A percentile compares a stretch with the other conserved stretches of the same genome.
phyloP scores from a whole-genome alignment of 176 grass and related monocot genomes.

The Aechmea fasciata region DNA sequence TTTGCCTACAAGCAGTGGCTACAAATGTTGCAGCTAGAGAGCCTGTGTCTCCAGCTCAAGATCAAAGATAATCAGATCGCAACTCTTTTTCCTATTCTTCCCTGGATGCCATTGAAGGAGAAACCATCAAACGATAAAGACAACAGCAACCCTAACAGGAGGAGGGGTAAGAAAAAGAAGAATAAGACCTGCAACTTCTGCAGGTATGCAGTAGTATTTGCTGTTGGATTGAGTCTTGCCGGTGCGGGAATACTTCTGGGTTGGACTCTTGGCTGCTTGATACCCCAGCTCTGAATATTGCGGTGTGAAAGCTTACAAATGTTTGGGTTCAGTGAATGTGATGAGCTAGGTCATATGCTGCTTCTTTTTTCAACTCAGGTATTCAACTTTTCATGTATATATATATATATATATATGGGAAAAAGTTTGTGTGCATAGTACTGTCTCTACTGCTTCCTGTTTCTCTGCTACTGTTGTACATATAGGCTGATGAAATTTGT shows the following conservation, averaged over 20 bases:
- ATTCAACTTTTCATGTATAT: too few relatives aligned
- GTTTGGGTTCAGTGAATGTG: too few relatives aligned
- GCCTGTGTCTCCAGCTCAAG: slow-evolving; percentile 76
- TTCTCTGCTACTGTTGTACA: too few relatives aligned
- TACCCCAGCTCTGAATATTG: slow-evolving; percentile 20
- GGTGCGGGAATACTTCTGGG: slow-evolving; percentile 80
- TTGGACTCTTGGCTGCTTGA: slow-evolving; percentile 75
- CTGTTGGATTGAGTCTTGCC: slow-evolving; percentile 60
- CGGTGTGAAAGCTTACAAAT: too few relatives aligned
- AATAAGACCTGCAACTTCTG: slow-evolving; percentile 21
- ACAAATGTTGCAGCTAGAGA: slow-evolving; percentile 79
- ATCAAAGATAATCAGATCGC: slow-evolving; percentile 50
- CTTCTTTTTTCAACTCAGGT: not conserved
- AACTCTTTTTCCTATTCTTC: slow-evolving; percentile 47
- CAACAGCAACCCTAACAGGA: slow-evolving; percentile 18
- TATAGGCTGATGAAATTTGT: too few relatives aligned
- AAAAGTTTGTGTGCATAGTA: too few relatives aligned
- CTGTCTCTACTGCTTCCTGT: too few relatives aligned
- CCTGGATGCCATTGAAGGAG: slow-evolving; percentile 39
- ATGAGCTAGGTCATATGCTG: too few relatives aligned
- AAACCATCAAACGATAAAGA: slow-evolving; percentile 20
- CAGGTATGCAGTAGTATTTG: slow-evolving; percentile 40
- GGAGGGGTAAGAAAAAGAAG: slow-evolving; percentile 36
- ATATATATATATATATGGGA: too few relatives aligned
- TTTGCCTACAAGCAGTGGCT: slow-evolving; percentile 92